phyloP scores from a whole-genome alignment of 2,329 filamentous ascomycete genomes.

The Aspergillus terreus region DNA sequence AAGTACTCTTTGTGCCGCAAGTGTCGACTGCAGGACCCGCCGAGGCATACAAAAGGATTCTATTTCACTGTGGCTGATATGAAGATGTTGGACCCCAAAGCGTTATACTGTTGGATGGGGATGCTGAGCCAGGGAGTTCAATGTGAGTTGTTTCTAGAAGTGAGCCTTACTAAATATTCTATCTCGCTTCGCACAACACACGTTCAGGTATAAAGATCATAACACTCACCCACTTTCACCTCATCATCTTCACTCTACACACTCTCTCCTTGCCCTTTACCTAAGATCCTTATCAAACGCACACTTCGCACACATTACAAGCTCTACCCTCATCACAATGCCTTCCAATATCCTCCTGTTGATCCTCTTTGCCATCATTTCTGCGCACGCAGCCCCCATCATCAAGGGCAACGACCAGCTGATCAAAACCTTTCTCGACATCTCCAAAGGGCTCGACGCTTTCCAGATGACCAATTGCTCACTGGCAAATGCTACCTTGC shows the following conservation, averaged over 20 bases:
- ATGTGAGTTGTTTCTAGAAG: background rate
- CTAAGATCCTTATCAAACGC: background rate
- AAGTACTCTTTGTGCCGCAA: background rate
- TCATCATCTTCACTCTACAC: background rate
- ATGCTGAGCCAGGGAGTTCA: background rate
- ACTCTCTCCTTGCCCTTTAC: background rate
- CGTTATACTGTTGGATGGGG: background rate
- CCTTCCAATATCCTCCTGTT: background rate
- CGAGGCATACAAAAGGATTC: background rate
- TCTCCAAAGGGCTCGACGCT: background rate
- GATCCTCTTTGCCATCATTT: background rate
- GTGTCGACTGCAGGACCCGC: background rate
- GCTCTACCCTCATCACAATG: background rate
- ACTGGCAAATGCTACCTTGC: slow-evolving; percentile 11
- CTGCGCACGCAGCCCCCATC: background rate
- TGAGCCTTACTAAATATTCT: background rate
- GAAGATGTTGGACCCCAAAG: background rate
- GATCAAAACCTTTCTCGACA: background rate
- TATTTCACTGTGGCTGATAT: background rate
- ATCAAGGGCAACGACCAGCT: background rate
- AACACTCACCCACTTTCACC: background rate
- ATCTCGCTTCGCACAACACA: background rate
- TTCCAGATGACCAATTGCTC: slow-evolving; percentile 18
- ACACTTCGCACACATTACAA: background rate
- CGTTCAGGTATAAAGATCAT: background rate